Evolutionary conservation across 306 rosid genomes (phyloP), one percentile per base, ranked within the genome.

Genomic region (Quercus aquifolioides): DNA sequence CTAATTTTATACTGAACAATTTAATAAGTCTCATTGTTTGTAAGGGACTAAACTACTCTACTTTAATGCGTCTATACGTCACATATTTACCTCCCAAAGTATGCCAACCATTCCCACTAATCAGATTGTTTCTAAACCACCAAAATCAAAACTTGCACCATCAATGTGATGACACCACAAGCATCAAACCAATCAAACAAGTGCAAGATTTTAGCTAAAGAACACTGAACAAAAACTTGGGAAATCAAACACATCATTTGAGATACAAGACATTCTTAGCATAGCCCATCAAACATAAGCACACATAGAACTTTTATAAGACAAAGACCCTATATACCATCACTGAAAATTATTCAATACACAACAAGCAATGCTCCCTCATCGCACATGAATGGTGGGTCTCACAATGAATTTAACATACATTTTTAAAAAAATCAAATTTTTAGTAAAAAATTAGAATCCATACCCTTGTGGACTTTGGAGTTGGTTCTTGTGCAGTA

Each of bases 401-500:
- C 11, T 7, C 46, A 41, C 12, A 8, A 41, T 41, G 3, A 41
- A 41, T 41, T 41, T 41, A 41, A 41, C 12, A 38, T 38, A 7
- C 46, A 7, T 38, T 0, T 38, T 26, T 26, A 0, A 0, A 7
- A 41, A 41, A 41, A 38, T 7, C 46, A 38, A 38, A 7, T 7
- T 38, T 38, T 38, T 38, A 38, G 11, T 4, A 71, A 5, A 23
- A 71, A 17, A 9, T 12, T 8, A 26, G 13, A 62, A 56, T 59
- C 10, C 8, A 55, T 41, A 83, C 97, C 97, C 85, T 73, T 69
- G 89, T 73, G 55, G 85, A 76, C 62, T 75, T 17, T 43, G 75
- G 55, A 7, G 75, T 14, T 72, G 83, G 55, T 25, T 82, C 78
- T 38, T 23, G 74, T 71, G 77, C 60, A 41, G 57, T 19, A 74